Evolutionary conservation across 129 eudicot species (phyloP).

Genomic region (Centrapalus pauciflorus): DNA sequence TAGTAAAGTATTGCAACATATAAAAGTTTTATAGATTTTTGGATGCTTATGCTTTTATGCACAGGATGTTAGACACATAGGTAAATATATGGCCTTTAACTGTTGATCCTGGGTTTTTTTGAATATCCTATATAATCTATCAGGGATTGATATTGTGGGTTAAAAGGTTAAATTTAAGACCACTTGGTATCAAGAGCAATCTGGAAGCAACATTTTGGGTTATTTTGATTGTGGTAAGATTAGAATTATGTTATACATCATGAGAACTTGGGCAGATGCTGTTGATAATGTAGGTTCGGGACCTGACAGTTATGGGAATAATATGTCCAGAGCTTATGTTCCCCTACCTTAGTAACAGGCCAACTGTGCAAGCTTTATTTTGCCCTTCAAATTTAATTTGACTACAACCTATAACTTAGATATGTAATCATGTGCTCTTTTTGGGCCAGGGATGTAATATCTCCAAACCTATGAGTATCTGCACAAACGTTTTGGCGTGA

Average conservation of each 20-base stretch:
- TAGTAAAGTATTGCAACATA: background rate
- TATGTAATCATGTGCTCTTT: no score
- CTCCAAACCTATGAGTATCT: no score
- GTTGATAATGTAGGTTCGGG: constrained; percentile 65
- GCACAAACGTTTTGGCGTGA: no score
- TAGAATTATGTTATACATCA: constrained; percentile 6
- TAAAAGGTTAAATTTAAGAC: constrained; percentile 1
- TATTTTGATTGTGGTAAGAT: background rate
- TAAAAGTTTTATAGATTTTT: background rate
- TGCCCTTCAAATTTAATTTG: no score
- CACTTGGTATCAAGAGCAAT: constrained; percentile 10
- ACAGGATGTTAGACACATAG: background rate
- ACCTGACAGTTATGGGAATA: constrained; percentile 32
- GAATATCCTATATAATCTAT: background rate
- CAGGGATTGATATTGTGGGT: constrained; percentile 20
- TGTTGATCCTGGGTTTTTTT: background rate
- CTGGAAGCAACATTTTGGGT: background rate
- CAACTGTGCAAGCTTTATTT: no score
- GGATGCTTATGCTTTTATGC: background rate
- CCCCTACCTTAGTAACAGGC: constrained; percentile 76
- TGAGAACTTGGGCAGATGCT: constrained; percentile 87
- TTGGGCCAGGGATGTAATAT: no score
- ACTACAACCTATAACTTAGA: no score
- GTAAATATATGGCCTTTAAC: background rate
- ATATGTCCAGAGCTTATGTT: constrained; percentile 28